Evolutionary conservation across 148 eudicot species (phyloP), one percentile per base, ranked within the genome.

Genomic region (Rhododendron williamsianum): DNA sequence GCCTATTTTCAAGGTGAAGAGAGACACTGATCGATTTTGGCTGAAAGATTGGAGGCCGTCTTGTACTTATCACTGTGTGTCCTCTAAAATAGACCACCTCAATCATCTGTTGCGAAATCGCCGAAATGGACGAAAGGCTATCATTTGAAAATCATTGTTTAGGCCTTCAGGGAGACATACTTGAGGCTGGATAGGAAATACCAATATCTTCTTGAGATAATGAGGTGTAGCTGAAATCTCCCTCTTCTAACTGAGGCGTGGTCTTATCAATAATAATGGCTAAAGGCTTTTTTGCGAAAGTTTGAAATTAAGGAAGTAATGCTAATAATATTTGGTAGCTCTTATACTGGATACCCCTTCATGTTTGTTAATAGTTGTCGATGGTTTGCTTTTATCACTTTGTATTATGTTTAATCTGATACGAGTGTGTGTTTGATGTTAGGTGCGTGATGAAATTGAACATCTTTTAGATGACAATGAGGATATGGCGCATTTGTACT

Each of bases 401-500:
- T 69, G 18, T 27, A 10, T 69, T 27, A 10, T 69, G 35, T 76
- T 41, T 76, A 41, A 73, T 35, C 80, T 41, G n/a, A 12, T 38
- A 19, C 2, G 41, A 38, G 80, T 36, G 81, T 1, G 82, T 35
- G 85, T 18, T 54, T 54, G 69, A 74, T 92, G 82, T 25, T 87
- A 96, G 99, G 98, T 95, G 73, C 90, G 98, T 87, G 99, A 96
- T 94, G 99, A 96, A 93, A 93, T 96, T 84, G 99, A 95, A 90
- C 99, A 96, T 89, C 97, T 96, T 63, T 90, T 96, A 88, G 99
- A 96, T 89, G 99, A 96, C 84, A 92, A 95, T 60, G 97, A 96
- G 87, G 99, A 96, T 89, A 96, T 96, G 99, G 98, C 93, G 72
- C 96, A 96, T 41, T 85, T 96, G 38, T 96, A 96, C 87, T 91